Evolutionary conservation across 129 eudicot species (phyloP).

Genomic region (Helichrysum umbraculigerum): DNA sequence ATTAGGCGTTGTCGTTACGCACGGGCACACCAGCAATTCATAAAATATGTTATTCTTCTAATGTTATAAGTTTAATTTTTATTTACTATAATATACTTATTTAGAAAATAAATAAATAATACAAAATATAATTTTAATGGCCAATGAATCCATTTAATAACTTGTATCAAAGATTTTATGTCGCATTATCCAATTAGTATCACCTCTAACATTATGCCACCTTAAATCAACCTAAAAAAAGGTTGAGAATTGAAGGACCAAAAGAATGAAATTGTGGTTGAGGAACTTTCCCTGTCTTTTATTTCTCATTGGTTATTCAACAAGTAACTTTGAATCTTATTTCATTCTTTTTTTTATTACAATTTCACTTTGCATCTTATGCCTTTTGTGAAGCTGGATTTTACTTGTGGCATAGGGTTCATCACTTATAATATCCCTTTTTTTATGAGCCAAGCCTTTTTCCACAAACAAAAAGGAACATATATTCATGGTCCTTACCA

Average conservation of each 20-base stretch:
- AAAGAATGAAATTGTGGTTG: constrained; percentile 10
- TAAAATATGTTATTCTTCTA: no score
- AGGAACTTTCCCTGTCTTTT: constrained; percentile 9
- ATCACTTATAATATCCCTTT: background rate
- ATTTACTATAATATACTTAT: no score
- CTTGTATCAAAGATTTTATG: background rate
- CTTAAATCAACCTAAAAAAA: no score
- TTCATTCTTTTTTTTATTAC: background rate
- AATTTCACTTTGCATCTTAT: constrained; percentile 27
- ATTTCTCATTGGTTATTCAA: background rate
- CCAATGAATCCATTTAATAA: no score
- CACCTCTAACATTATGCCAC: background rate
- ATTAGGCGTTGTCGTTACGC: no score
- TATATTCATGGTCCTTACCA: constrained; percentile 31
- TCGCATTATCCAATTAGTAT: background rate
- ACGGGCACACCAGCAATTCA: no score
- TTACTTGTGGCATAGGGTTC: constrained; percentile 30
- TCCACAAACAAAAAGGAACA: constrained; percentile 24
- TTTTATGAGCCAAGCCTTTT: constrained; percentile 15
- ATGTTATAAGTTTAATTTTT: no score
- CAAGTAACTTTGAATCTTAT: constrained; percentile 25
- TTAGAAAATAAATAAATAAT: no score
- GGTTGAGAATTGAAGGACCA: background rate
- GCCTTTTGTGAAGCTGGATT: constrained; percentile 27
- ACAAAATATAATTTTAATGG: no score